phyloP scores from a whole-genome alignment of 2,329 filamentous ascomycete genomes.

The Fusarium pseudoanthophilum region DNA sequence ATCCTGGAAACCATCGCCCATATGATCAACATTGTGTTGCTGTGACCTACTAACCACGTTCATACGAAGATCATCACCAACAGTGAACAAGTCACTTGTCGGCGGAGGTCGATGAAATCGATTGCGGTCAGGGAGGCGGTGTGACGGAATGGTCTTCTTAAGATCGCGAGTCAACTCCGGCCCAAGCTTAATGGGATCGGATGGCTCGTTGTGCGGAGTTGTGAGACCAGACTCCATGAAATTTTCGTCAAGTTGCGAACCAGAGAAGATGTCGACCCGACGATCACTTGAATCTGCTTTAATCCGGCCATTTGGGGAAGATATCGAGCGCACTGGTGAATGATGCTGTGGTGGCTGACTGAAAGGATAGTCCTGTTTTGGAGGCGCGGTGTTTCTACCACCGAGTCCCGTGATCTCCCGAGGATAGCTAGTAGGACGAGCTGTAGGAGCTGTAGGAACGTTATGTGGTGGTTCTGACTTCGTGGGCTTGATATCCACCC shows the following conservation, averaged over 20 bases:
- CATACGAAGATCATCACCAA: conserved; percentile 53
- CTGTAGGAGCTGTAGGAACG: conserved; percentile 31
- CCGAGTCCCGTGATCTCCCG: conserved; percentile 52
- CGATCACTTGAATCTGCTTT: conserved; percentile 27
- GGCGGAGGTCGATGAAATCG: conserved; percentile 22
- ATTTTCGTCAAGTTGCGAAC: conserved; percentile 53
- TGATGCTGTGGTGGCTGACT: conserved; percentile 40
- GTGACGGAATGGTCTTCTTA: conserved; percentile 35
- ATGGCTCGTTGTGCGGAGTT: conserved; percentile 50
- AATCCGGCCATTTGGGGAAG: conserved; percentile 36
- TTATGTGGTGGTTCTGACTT: conserved; percentile 31
- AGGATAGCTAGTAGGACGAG: conserved; percentile 48
- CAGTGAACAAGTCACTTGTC: conserved; percentile 35
- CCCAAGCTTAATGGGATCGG: conserved; percentile 36
- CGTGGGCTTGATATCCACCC: conserved; percentile 29
- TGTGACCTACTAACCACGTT: conserved; percentile 47
- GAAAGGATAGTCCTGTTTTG: conserved; percentile 42
- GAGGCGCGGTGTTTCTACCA: conserved; percentile 45
- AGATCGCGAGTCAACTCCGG: conserved; percentile 42
- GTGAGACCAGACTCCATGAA: conserved; percentile 55
- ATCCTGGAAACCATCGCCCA: conserved; percentile 51
- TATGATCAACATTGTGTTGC: conserved; percentile 41
- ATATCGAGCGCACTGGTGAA: conserved; percentile 34
- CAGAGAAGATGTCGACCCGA: conserved; percentile 48
- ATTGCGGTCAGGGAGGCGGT: conserved; percentile 18